Evolutionary conservation across 1,284 basidiomycete species (phyloP), one percentile per base, ranked within the genome.

Genomic region (Tylopilus sp.): DNA sequence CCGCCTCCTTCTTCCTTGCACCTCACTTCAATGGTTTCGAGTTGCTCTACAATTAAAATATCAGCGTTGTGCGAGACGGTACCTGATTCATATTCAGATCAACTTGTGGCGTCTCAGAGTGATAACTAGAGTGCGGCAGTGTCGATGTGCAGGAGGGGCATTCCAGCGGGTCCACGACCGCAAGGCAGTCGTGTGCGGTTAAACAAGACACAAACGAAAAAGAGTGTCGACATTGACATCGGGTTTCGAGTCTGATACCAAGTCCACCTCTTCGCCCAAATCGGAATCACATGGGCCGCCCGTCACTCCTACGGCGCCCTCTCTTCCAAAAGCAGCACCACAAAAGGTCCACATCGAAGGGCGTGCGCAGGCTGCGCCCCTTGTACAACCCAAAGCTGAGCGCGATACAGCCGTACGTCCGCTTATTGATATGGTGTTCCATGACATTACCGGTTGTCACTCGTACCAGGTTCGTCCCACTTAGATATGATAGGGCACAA

Each of bases 401-500:
- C 4, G 61, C 36, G 16, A 53, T n/a, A 15, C 57, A 26, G 1
- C 24, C 47, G 70, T 76, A 61, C n/a, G 72, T 67, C 39, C 2
- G 32, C n/a, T 19, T 2, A 39, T 1, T 16, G 32, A 26, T 9
- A 33, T 26, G 19, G 7, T 1, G 32, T 41, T 47, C 15, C n/a
- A 58, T 55, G 7, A 38, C 24, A 32, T 56, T 53, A 36, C 26
- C 4, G 1, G 49, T 15, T 0, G 44, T 49, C 65, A 22, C 62
- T 63, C 67, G 66, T 9, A 1, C 70, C 32, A 61, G 72, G 0
- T 66, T 71, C 58, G 84, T 90, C 22, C 89, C 90, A 0, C 91
- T 91, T 0, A 90, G 90, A 1, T 76, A 83, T 47, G 92, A 92
- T 9, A 93, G 90, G 75, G 75, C 84, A 1, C 78, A 86, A n/a